phyloP scores from a whole-genome alignment of 1,284 basidiomycete species.

The Malassezia equina region DNA sequence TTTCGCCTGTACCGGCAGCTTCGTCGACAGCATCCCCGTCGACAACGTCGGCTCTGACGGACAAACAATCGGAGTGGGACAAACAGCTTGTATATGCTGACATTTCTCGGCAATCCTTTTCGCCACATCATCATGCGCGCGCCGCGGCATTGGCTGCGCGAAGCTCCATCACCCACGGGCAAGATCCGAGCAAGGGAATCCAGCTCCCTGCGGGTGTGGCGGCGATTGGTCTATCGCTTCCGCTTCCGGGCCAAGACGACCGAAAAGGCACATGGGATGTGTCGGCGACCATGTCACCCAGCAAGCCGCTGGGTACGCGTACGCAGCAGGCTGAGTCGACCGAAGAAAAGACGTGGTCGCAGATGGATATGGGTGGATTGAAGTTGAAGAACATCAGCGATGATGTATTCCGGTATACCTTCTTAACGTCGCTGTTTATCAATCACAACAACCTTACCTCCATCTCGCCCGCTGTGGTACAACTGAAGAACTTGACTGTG shows the following conservation, averaged over 20 bases:
- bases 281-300: slow-evolving; percentile 11
- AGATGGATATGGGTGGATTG: slow-evolving; percentile 91
- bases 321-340: slow-evolving; percentile 11
- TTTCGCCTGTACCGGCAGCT: slow-evolving; percentile 21
- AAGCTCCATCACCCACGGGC: slow-evolving; percentile 49
- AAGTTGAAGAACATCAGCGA: slow-evolving; percentile 79
- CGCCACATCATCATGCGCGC: slow-evolving; percentile 55
- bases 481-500: slow-evolving; percentile 73
- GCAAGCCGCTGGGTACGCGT: slow-evolving; percentile 16
- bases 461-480: slow-evolving; percentile 73
- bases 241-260: slow-evolving; percentile 10
- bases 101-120: slow-evolving; percentile 52
- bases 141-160: slow-evolving; percentile 55
- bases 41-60: slow-evolving; percentile 2
- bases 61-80: slow-evolving; percentile 30
- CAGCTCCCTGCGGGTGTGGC: slow-evolving; percentile 36
- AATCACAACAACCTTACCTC: slow-evolving; percentile 82
- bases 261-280: slow-evolving; percentile 10
- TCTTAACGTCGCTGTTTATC: slow-evolving; percentile 88
- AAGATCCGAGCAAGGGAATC: slow-evolving; percentile 51
- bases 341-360: slow-evolving; percentile 58
- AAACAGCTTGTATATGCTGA: slow-evolving; percentile 36
- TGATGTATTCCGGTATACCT: slow-evolving; percentile 75
- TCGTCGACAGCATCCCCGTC: slow-evolving; percentile 22
- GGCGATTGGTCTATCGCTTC: slow-evolving; percentile 48